These are phyloP conservation scores for Phytophthora pisi DNA, from an alignment of 352 stramenopile genomes.

Conservation along the genomic window DNA sequence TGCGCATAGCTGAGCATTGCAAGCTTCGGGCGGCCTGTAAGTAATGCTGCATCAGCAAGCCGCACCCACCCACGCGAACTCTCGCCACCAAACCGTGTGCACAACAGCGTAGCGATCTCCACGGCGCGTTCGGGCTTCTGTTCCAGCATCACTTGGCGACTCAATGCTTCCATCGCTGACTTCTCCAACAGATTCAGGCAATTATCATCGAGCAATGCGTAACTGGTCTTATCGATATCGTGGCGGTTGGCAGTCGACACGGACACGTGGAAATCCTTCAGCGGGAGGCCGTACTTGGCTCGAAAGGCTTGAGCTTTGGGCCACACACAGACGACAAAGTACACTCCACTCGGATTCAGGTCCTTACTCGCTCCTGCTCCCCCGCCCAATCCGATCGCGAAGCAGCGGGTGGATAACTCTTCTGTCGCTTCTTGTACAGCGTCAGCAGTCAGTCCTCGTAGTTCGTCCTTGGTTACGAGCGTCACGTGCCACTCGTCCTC, in stretches of 20 bases:
- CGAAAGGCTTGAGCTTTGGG: constrained; percentile 55
- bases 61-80: constrained; percentile 40
- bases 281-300: constrained; percentile 39
- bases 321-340: constrained; percentile 71
- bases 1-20: constrained; percentile 46
- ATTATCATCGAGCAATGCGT: constrained; percentile 27
- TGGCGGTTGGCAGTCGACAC: constrained; percentile 53
- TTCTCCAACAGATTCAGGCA: constrained; percentile 28
- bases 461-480: constrained; percentile 62
- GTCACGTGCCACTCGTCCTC: constrained; percentile 61
- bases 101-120: constrained; percentile 38
- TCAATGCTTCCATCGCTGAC: constrained; percentile 37
- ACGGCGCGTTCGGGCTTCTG: constrained; percentile 25
- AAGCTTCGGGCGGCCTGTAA: constrained; percentile 31
- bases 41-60: constrained; percentile 39
- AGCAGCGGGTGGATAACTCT: constrained; percentile 37
- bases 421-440: constrained; percentile 40
- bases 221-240: constrained; percentile 54
- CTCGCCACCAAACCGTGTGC: constrained; percentile 5
- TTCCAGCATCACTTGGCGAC: constrained; percentile 40
- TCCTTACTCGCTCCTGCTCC: constrained; percentile 12
- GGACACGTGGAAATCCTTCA: constrained; percentile 64
- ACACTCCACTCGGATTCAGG: constrained; percentile 28
- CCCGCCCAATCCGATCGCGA: constrained; percentile 50
- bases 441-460: constrained; percentile 23